A percentile compares a stretch with the other conserved stretches of the same genome.
These are phyloP conservation scores for Selenicereus undatus DNA, from an alignment of 148 eudicot genomes.

Conservation along the genomic window DNA sequence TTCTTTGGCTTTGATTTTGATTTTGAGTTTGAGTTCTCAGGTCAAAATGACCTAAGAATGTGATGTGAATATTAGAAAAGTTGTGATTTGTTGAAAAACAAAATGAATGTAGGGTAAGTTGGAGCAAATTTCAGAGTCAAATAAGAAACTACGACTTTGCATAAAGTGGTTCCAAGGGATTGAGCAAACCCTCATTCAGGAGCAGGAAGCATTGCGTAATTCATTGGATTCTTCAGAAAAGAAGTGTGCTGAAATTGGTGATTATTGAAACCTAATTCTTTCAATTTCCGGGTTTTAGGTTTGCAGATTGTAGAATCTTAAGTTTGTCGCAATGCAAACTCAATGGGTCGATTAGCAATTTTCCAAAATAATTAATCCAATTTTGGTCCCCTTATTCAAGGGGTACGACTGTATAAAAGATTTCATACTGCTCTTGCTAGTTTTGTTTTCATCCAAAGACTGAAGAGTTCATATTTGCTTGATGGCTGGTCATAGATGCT, in stretches of 20 bases:
- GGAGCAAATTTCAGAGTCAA: constrained; percentile 51
- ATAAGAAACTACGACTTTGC: constrained; percentile 50
- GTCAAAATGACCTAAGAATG: neutral
- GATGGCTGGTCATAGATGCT: constrained; percentile 30
- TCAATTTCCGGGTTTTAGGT: neutral
- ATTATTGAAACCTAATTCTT: neutral
- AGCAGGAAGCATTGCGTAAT: constrained; percentile 41
- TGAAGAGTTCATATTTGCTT: neutral
- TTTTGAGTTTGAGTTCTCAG: neutral
- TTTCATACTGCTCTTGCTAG: neutral
- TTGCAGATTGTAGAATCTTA: neutral
- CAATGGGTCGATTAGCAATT: neutral
- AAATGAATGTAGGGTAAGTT: constrained; percentile 44
- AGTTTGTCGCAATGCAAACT: neutral
- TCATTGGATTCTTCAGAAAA: constrained; percentile 40
- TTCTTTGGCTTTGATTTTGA: neutral
- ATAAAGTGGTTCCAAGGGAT: constrained; percentile 66
- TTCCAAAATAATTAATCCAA: neutral
- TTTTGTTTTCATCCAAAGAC: neutral
- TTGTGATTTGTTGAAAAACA: neutral
- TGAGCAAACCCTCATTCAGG: constrained; percentile 41
- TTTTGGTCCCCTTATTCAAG: neutral
- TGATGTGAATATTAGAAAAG: neutral
- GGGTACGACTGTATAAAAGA: neutral
- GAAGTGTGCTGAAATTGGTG: constrained; percentile 47